Base-by-base conservation (phyloP, 108 stramenopile species). In the Cylindrotheca fusiformis region DNA sequence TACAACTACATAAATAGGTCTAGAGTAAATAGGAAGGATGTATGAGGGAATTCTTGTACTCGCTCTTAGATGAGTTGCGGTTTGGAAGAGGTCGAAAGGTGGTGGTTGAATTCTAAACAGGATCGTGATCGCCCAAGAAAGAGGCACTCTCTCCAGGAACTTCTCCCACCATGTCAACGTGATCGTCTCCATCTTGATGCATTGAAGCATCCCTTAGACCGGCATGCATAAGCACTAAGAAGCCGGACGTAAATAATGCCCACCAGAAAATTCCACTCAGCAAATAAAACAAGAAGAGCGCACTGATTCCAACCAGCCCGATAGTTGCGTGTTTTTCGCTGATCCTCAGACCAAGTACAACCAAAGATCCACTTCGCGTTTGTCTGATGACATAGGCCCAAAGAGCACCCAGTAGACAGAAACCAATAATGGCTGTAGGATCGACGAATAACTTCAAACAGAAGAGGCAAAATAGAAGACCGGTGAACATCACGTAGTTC, bases 151-250 rank as follows among this genome's bases (percentile, higher is more conserved):
- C 71, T 55, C 58, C 58, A 23, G 58, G n/a, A 66, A 66, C 25
- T 68, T 95, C 94, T 27, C 94, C 93, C 30, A 73, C 74, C 94
- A 95, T 95, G 14, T 69, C 81, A 27, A 95, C 81, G 47, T 72
- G 74, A 72, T 95, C 94, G 48, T 84, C 85, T 48, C 85, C 82
- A 75, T 95, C 93, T 75, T 92, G 89, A 62, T 95, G 94, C 88
- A 95, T 86, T 20, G 76, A 78, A 0, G 94, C 94, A 70, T 95
- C 94, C 32, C 94, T 56, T 28, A 95, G 71, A 21, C 83, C 56
- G 5, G 87, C 85, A 73, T 95, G 94, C 1, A 77, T 55, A 32
- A 73, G 63, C 18, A 84, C 71, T 50, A 91, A 64, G 68, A 91
- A 90, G 8, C 90, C 94, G 21, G 83, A 83, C 4, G 84, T 85